Percentiles rank a stretch among this genome's conserved stretches.
These are phyloP conservation scores for Mycosphaerella sp. DNA, from an alignment of 2,329 filamentous ascomycete species.

Conservation along the genomic window DNA sequence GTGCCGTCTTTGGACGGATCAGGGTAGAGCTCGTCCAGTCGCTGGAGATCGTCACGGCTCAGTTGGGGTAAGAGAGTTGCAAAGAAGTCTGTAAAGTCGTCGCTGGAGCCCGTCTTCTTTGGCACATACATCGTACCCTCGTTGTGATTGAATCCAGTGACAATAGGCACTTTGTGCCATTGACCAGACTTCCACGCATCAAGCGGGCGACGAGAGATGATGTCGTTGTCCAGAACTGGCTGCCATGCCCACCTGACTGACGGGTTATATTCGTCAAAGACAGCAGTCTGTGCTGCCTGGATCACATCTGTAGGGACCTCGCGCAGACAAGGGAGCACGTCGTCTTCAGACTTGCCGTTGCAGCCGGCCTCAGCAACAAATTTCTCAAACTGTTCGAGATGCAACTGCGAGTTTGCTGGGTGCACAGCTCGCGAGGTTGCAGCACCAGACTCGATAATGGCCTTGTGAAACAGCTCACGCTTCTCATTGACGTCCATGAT, in stretches of 20 bases:
- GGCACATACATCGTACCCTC: slow-evolving; percentile 63
- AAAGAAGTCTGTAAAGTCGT: slow-evolving; percentile 58
- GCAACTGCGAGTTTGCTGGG: slow-evolving; percentile 36
- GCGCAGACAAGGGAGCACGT: slow-evolving; percentile 42
- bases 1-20: slow-evolving; percentile 44
- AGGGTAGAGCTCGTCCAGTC: slow-evolving; percentile 57
- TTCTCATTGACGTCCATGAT: slow-evolving; percentile 47
- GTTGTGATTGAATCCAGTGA: slow-evolving; percentile 66
- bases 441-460: slow-evolving; percentile 44
- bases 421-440: slow-evolving; percentile 45
- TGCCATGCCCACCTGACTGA: slow-evolving; percentile 57
- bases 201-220: slow-evolving; percentile 55
- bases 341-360: slow-evolving; percentile 21
- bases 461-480: slow-evolving; percentile 41
- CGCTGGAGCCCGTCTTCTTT: slow-evolving; percentile 40
- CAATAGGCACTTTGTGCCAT: slow-evolving; percentile 54
- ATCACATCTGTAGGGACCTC: slow-evolving; percentile 35
- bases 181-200: slow-evolving; percentile 51
- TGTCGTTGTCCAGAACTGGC: slow-evolving; percentile 58
- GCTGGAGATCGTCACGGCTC: slow-evolving; percentile 46
- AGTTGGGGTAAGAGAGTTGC: slow-evolving; percentile 54
- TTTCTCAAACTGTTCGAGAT: slow-evolving; percentile 42
- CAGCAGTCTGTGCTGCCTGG: slow-evolving; percentile 37
- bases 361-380: slow-evolving; percentile 38
- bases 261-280: slow-evolving; percentile 45